Evolutionary conservation across 2,329 filamentous ascomycete genomes (phyloP), one percentile per base, ranked within the genome.

Genomic region (Monosporascus ibericus): DNA sequence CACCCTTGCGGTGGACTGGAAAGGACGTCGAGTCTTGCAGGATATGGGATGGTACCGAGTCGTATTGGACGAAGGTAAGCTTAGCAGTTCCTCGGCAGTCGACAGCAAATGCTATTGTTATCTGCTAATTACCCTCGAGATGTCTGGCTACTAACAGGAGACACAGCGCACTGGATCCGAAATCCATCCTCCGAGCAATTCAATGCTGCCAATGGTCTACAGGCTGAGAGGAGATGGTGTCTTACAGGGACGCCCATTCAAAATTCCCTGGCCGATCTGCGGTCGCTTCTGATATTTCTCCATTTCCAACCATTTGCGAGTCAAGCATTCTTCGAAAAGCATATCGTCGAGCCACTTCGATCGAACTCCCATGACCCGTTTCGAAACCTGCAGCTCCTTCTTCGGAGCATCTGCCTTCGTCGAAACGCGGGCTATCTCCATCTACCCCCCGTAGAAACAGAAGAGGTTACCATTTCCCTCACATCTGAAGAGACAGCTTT

Each of bases 111-210:
- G 27, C 9, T 3, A 11, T 30, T 30, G 9, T 30, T 14, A 11
- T 14, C 9, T 14, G 27, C 27, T 9, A 30, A 5, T 30, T 14
- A 14, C 27, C 9, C 27, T 30, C 27, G 11, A 11, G 3, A 15
- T 49, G 7, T 30, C 40, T 17, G n/a, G 20, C 22, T 49, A 11
- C 3, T 18, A 22, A 30, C 3, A 30, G 27, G 9, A 30, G 9
- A 14, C 27, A 39, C n/a, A 54, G 52, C 52, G 5, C 52, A 54
- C 22, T 52, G 49, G 49, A 54, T 54, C 18, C 46, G 52, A 18
- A 54, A 54, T 20, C 38, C 18, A 40, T 40, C 38, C 38, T n/a
- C 38, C 6, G 18, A 17, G 38, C 18, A n/a, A 11, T 40, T 40
- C 46, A 38, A 27, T 4, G 37, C 8, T 7, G 42, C 30, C 44